These are phyloP conservation scores for Boletus pseudopeckii DNA, from an alignment of 768 basidiomycete species.

Conservation along the genomic window DNA sequence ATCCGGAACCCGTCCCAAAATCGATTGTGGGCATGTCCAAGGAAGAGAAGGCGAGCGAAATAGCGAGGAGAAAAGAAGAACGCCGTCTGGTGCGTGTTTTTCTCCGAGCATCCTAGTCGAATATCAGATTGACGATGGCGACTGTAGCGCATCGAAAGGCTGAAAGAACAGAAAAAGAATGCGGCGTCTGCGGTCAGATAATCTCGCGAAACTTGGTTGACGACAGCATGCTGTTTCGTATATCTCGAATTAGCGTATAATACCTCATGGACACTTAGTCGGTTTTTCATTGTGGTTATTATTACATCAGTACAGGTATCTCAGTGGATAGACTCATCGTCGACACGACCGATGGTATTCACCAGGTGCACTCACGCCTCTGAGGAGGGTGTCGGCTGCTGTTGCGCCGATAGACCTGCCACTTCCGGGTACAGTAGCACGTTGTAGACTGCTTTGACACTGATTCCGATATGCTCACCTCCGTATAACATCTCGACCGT, in stretches of 20 bases:
- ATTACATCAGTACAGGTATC: too few relatives aligned
- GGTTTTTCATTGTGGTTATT: neutral
- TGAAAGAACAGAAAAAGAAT: conserved; percentile 79
- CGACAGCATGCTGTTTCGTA: neutral
- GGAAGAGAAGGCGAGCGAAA: conserved; percentile 92
- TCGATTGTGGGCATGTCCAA: conserved; percentile 60
- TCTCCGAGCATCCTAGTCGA: neutral
- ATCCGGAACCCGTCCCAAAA: conserved; percentile 12
- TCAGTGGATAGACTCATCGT: too few relatives aligned
- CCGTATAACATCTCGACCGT: neutral
- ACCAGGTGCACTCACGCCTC: too few relatives aligned
- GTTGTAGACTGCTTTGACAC: neutral
- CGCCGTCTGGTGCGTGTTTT: conserved; percentile 66
- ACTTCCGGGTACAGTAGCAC: too few relatives aligned
- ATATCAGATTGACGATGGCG: neutral
- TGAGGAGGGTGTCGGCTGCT: too few relatives aligned
- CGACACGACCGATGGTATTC: too few relatives aligned
- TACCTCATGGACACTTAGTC: neutral
- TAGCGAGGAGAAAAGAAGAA: conserved; percentile 89
- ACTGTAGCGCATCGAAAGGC: conserved; percentile 64
- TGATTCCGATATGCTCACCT: neutral
- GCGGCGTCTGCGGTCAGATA: conserved; percentile 15
- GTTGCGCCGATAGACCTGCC: too few relatives aligned
- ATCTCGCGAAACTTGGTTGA: neutral
- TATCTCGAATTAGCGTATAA: neutral